These are phyloP conservation scores for Neurospora sp. DNA, from an alignment of 2,329 filamentous ascomycete species.

Conservation along the genomic window DNA sequence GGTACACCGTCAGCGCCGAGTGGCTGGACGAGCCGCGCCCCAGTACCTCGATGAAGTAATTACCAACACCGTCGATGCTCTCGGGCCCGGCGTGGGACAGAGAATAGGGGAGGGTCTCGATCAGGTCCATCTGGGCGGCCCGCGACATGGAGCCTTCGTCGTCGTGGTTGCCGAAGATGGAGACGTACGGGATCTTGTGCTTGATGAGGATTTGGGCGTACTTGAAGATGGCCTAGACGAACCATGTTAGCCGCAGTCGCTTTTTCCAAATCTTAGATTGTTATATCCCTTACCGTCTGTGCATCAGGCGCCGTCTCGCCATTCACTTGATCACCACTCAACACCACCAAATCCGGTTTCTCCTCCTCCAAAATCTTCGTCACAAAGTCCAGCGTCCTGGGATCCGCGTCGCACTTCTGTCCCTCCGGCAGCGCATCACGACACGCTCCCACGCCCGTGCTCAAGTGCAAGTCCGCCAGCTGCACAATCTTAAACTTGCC, in stretches of 20 bases:
- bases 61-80: slow-evolving; percentile 81
- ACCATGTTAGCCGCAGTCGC: slow-evolving; percentile 13
- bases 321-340: slow-evolving; percentile 93
- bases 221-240: slow-evolving; percentile 73
- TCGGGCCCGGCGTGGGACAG: slow-evolving; percentile 76
- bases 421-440: slow-evolving; percentile 76
- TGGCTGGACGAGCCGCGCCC: slow-evolving; percentile 71
- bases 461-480: slow-evolving; percentile 85
- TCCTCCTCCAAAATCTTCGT: slow-evolving; percentile 78
- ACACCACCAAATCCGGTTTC: slow-evolving; percentile 82
- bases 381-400: slow-evolving; percentile 84
- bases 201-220: slow-evolving; percentile 75
- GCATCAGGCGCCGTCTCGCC: slow-evolving; percentile 87
- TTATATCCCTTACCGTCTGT: slow-evolving; percentile 54
- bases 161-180: slow-evolving; percentile 96
- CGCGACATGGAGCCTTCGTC: slow-evolving; percentile 79
- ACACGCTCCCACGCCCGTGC: slow-evolving; percentile 78
- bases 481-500: slow-evolving; percentile 98
- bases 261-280: neutral
- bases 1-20: slow-evolving; percentile 86
- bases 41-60: slow-evolving; percentile 87
- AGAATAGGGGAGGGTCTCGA: slow-evolving; percentile 81
- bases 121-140: slow-evolving; percentile 70
- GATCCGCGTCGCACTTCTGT: slow-evolving; percentile 81
- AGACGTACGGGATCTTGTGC: slow-evolving; percentile 80